Base-by-base conservation (phyloP, 129 eudicot genomes). In the Helichrysum umbraculigerum region DNA sequence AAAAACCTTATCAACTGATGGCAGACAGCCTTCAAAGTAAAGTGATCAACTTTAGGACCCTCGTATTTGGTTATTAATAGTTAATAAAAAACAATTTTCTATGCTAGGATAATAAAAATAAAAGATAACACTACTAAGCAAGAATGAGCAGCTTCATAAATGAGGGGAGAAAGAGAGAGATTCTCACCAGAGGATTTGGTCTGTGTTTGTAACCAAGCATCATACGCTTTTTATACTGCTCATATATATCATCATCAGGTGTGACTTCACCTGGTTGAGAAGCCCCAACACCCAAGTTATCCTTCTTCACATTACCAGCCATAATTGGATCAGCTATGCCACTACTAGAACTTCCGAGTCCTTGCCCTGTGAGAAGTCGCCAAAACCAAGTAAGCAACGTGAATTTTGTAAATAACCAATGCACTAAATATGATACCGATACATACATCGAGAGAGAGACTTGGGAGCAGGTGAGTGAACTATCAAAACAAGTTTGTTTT, bases 151-250 rank as follows among this genome's bases (percentile, higher is more conserved):
- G 6, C 41, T 65, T 14, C 47, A 41, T 22, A 61, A 56, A 35
- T 72, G 8, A 57, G 28, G n/a, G n/a, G 62, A 2, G 30, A 16
- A 15, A 32, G 44, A 41, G 44, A 41, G 54, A 57, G 10, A 52
- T 20, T 33, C 82, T 77, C 4, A 91, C 97, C 85, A 91, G 76
- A 41, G 97, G 94, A 83, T 91, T 91, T 74, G 97, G 97, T 74
- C 94, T 77, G 76, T 88, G 77, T 17, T 78, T 75, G 69, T 91
- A 88, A 37, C 97, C 94, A 32, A 91, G 94, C 97, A 91, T 88
- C 97, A 91, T 88, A 6, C 91, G 91, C 70, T 91, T 91, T 83
- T 91, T 91, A 65, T 91, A 88, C 88, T 91, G 94, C 81, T 91
- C 97, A 19, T 91, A 91, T 34, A 91, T 91, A 76, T 91, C 97